These are phyloP conservation scores for Alternaria solani DNA, from an alignment of 2,329 filamentous ascomycete genomes.

Conservation along the genomic window DNA sequence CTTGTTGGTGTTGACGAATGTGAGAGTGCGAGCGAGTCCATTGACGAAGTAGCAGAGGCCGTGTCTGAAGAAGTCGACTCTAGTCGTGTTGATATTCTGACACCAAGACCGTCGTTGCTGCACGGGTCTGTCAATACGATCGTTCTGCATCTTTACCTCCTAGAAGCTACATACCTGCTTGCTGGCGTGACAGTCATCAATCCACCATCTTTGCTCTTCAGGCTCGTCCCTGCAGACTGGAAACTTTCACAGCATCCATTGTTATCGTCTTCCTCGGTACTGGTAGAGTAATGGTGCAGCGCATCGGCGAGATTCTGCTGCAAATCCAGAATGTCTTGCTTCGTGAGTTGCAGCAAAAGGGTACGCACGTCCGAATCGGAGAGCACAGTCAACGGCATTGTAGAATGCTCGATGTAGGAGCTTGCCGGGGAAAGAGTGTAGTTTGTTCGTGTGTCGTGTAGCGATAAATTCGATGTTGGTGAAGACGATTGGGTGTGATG, in stretches of 20 bases:
- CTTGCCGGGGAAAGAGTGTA: not conserved
- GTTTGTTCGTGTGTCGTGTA: not conserved
- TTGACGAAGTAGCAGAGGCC: slow-evolving; percentile 45
- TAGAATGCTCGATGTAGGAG: not conserved
- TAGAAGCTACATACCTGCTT: slow-evolving; percentile 42
- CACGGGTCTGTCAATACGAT: not conserved
- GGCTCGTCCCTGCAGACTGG: slow-evolving; percentile 68
- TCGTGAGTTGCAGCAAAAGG: slow-evolving; percentile 64
- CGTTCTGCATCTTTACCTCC: not conserved
- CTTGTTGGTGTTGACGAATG: slow-evolving; percentile 29
- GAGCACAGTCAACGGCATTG: slow-evolving; percentile 68
- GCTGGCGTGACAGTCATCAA: slow-evolving; percentile 74
- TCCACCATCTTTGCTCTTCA: slow-evolving; percentile 67
- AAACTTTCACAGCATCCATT: slow-evolving; percentile 66
- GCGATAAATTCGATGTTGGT: not conserved
- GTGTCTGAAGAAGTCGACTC: slow-evolving; percentile 31
- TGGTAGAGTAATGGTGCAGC: slow-evolving; percentile 71
- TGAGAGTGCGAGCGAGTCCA: slow-evolving; percentile 42
- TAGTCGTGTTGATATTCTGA: slow-evolving; percentile 69
- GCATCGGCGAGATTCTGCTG: slow-evolving; percentile 67
- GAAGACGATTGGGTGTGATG: slow-evolving; percentile 5
- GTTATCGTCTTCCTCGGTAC: slow-evolving; percentile 63
- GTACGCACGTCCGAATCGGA: slow-evolving; percentile 64
- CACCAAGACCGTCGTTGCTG: slow-evolving; percentile 65
- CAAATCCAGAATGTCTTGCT: slow-evolving; percentile 65